Percentiles rank a stretch among this genome's conserved stretches.
These are phyloP conservation scores for Sophora flavescens DNA, from an alignment of 306 rosid species.

Conservation along the genomic window DNA sequence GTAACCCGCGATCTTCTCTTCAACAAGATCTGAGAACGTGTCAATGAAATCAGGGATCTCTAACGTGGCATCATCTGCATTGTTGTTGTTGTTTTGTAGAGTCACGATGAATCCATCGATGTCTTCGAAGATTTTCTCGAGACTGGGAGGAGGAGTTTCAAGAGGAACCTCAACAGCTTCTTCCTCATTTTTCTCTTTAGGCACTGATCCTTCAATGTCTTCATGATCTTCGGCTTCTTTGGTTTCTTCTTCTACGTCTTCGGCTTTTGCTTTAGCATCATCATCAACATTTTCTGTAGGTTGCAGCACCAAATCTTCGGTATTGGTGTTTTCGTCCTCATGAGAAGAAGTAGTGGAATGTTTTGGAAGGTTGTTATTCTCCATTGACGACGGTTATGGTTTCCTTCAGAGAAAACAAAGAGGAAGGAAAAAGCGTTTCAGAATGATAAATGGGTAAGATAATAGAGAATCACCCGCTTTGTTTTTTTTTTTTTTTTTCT, in stretches of 20 bases:
- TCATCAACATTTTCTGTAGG: background rate
- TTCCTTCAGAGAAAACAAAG: slow-evolving; percentile 35
- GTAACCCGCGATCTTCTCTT: slow-evolving; percentile 49
- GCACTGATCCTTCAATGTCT: background rate
- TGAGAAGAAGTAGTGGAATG: slow-evolving; percentile 17
- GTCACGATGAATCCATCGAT: slow-evolving; percentile 52
- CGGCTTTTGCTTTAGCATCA: background rate
- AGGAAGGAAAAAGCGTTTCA: slow-evolving; percentile 38
- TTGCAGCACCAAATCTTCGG: background rate
- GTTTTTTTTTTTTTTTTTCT: slow-evolving; percentile 3
- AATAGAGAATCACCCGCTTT: slow-evolving; percentile 48
- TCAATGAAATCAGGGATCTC: slow-evolving; percentile 53
- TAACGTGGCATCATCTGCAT: background rate
- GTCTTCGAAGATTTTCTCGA: slow-evolving; percentile 50
- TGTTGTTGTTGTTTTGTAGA: background rate
- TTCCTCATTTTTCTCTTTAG: background rate
- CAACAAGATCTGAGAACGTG: slow-evolving; percentile 59
- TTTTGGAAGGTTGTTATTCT: slow-evolving; percentile 49
- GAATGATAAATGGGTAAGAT: slow-evolving; percentile 44
- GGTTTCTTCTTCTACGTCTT: background rate
- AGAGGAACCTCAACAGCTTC: background rate
- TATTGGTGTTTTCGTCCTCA: slow-evolving; percentile 33
- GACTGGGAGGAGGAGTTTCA: slow-evolving; percentile 40
- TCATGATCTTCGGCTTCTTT: background rate
- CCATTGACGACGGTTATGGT: slow-evolving; percentile 50